These are phyloP conservation scores for Nicotiana benthamiana DNA, from an alignment of 257 asterid species.

Conservation along the genomic window DNA sequence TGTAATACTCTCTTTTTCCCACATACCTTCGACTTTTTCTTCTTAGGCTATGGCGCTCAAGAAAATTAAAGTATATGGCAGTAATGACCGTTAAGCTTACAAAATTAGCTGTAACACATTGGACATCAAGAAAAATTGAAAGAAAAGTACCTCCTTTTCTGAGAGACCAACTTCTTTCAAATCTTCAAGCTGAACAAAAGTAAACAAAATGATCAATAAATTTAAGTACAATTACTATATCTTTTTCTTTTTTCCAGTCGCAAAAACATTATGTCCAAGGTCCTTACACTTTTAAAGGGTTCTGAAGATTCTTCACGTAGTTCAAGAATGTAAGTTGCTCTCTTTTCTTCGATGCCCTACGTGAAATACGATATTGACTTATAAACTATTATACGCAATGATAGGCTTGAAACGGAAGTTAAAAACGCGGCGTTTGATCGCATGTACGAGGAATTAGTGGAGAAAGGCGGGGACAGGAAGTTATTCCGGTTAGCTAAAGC, in stretches of 20 bases:
- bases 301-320: constrained; percentile 69
- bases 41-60: not conserved
- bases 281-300: constrained; percentile 69
- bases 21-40: not conserved
- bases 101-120: not conserved
- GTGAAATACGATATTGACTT: constrained; percentile 2
- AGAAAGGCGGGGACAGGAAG: no score
- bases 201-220: not conserved
- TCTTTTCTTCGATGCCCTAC: constrained; percentile 86
- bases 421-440: no score
- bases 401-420: not conserved
- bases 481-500: no score
- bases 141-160: constrained; percentile 53
- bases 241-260: not conserved
- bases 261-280: not conserved
- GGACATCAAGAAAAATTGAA: not conserved
- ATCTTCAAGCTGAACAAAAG: constrained; percentile 60
- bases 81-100: not conserved
- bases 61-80: not conserved
- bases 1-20: not conserved
- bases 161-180: constrained; percentile 74
- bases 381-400: not conserved
- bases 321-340: constrained; percentile 67
- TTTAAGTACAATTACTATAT: not conserved
- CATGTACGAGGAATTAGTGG: no score